These are phyloP conservation scores for Ascochyta rabiei DNA, from an alignment of 2,329 filamentous ascomycete genomes.

Conservation along the genomic window DNA sequence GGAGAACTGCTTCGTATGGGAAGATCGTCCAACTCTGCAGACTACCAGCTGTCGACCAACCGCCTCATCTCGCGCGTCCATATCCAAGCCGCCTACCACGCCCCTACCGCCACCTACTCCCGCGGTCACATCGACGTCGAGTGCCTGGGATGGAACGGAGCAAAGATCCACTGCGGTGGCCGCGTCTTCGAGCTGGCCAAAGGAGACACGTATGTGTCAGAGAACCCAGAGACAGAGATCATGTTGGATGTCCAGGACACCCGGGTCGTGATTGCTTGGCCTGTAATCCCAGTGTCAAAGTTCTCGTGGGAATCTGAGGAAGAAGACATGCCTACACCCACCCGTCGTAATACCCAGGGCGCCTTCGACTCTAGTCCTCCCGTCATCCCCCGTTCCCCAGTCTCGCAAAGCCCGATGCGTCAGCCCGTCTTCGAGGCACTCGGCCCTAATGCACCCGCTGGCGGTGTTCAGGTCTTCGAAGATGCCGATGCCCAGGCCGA, in stretches of 20 bases:
- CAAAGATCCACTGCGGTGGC: constrained; percentile 90
- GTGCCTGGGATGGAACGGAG: constrained; percentile 94
- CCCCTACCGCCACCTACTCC: constrained; percentile 69
- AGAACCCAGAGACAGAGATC: constrained; percentile 85
- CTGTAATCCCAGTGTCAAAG: constrained; percentile 64
- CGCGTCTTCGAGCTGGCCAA: constrained; percentile 85
- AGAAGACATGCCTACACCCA: constrained; percentile 57
- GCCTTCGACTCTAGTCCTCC: constrained; percentile 65
- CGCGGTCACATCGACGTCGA: constrained; percentile 83
- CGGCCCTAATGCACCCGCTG: constrained; percentile 34
- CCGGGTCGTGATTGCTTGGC: constrained; percentile 89
- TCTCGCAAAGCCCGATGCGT: constrained; percentile 70
- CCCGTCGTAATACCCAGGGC: constrained; percentile 45
- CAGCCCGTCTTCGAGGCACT: constrained; percentile 51
- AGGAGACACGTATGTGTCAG: constrained; percentile 86
- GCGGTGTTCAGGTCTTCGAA: constrained; percentile 47
- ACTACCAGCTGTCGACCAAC: constrained; percentile 91
- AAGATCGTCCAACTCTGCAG: constrained; percentile 91
- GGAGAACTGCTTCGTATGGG: constrained; percentile 87
- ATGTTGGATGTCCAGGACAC: constrained; percentile 96
- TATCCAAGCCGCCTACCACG: constrained; percentile 83
- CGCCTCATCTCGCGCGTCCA: constrained; percentile 92
- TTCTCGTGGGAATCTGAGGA: constrained; percentile 59
- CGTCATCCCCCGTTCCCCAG: constrained; percentile 73
- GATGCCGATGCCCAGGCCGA: constrained; percentile 43